phyloP scores from a whole-genome alignment of 1,139 yeast genomes.

The Nematodospora anomalae region DNA sequence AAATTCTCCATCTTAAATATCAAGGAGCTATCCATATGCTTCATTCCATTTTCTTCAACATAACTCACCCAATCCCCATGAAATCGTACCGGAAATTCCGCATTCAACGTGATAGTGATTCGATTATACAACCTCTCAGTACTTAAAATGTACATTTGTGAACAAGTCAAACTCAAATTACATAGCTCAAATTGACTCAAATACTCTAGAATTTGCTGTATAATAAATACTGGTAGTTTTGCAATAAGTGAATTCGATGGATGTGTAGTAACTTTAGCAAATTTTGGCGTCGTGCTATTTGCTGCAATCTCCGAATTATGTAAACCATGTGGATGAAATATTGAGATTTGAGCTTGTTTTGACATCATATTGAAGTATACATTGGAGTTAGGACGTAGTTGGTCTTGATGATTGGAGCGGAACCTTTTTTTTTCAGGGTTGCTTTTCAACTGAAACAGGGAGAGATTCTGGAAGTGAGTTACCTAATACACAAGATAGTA shows the following conservation, averaged over 20 bases:
- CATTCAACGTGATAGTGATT: slow-evolving; percentile 33
- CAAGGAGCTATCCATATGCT: slow-evolving; percentile 33
- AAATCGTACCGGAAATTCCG: slow-evolving; percentile 30
- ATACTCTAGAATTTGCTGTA: slow-evolving; percentile 17
- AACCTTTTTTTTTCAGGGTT: background rate
- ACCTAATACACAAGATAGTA: background rate
- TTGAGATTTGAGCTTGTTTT: background rate
- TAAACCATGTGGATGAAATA: background rate
- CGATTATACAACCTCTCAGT: slow-evolving; percentile 28
- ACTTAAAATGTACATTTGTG: slow-evolving; percentile 25
- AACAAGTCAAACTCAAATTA: slow-evolving; percentile 26
- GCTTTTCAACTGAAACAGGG: background rate
- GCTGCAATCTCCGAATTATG: background rate
- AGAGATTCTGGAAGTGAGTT: too few species aligned
- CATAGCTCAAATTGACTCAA: slow-evolving; percentile 37
- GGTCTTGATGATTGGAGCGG: too few species aligned
- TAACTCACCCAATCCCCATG: slow-evolving; percentile 17
- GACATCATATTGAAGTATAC: background rate
- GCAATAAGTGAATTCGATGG: slow-evolving; percentile 11
- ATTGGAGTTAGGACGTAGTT: background rate
- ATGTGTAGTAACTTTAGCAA: slow-evolving; percentile 6
- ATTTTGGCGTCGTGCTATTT: background rate
- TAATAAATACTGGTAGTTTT: slow-evolving; percentile 10
- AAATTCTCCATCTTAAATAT: slow-evolving; percentile 24
- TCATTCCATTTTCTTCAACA: slow-evolving; percentile 32